These are phyloP conservation scores for Scheffersomyces coipomensis DNA, from an alignment of 805 yeast genomes.

Conservation along the genomic window DNA sequence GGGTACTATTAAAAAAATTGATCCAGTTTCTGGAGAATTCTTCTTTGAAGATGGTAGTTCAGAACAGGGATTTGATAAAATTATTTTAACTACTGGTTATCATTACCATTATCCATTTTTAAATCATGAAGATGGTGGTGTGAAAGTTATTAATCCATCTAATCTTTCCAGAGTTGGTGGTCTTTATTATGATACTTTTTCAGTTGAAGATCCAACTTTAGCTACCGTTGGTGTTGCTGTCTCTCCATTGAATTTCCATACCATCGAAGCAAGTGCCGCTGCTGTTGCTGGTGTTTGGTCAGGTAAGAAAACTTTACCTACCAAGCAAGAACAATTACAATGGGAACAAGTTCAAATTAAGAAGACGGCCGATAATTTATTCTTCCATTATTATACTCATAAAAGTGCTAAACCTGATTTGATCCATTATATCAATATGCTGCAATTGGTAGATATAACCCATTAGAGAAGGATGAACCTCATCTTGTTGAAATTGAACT, in stretches of 20 bases:
- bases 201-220: slow-evolving; percentile 42
- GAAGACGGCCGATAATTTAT: slow-evolving; percentile 15
- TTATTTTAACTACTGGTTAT: slow-evolving; percentile 53
- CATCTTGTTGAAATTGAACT: slow-evolving; percentile 20
- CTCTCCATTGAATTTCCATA: slow-evolving; percentile 46
- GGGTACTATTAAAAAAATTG: slow-evolving; percentile 22
- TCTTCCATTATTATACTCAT: slow-evolving; percentile 35
- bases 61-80: slow-evolving; percentile 29
- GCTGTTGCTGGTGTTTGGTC: slow-evolving; percentile 61
- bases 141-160: slow-evolving; percentile 21
- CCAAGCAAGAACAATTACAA: slow-evolving; percentile 32
- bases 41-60: slow-evolving; percentile 25
- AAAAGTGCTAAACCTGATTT: slow-evolving; percentile 19
- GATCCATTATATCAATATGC: slow-evolving; percentile 22
- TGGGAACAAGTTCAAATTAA: slow-evolving; percentile 29
- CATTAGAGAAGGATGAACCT: slow-evolving; percentile 21
- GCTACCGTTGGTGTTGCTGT: slow-evolving; percentile 41
- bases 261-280: slow-evolving; percentile 52
- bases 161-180: slow-evolving; percentile 34
- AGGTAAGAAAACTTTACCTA: slow-evolving; percentile 34
- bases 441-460: slow-evolving; percentile 28
- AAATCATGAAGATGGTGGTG: slow-evolving; percentile 26
- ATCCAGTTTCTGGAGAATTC: slow-evolving; percentile 21
- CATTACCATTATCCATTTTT: slow-evolving; percentile 47
- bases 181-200: slow-evolving; percentile 36